Percentiles rank a stretch among this genome's conserved stretches.
Evolutionary conservation across 129 eudicot species (phyloP).

Genomic region (Helianthus annuus): DNA sequence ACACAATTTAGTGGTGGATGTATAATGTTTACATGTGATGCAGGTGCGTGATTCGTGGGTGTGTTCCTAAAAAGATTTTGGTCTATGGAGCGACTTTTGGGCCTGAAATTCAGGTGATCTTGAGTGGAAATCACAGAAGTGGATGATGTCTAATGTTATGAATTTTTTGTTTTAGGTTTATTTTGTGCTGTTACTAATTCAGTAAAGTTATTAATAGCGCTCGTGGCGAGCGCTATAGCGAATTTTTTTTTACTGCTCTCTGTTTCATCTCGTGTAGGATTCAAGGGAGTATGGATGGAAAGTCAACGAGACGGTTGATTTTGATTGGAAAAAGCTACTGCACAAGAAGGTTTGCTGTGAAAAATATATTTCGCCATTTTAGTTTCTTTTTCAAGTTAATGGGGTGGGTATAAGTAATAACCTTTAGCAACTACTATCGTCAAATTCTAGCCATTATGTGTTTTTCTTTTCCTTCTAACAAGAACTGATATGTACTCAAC

Average conservation of each 20-base stretch:
- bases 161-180: constrained; percentile 6
- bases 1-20: neutral
- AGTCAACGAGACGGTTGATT: constrained; percentile 82
- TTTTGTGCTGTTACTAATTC: neutral
- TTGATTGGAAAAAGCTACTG: constrained; percentile 94
- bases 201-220: neutral
- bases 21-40: constrained; percentile 29
- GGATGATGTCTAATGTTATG: neutral
- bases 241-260: neutral
- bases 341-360: constrained; percentile 65
- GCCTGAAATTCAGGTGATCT: constrained; percentile 86
- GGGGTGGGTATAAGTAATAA: neutral
- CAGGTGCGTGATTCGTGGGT: constrained; percentile 98
- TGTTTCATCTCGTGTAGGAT: constrained; percentile 55
- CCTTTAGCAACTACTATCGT: constrained; percentile 12
- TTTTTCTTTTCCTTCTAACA: neutral
- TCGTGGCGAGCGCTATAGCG: too few relatives aligned
- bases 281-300: constrained; percentile 93
- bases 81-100: constrained; percentile 93
- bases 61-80: constrained; percentile 96
- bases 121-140: constrained; percentile 6
- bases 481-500: neutral
- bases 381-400: neutral
- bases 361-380: neutral
- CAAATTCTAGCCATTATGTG: neutral